A percentile compares a stretch with the other conserved stretches of the same genome.
These are phyloP conservation scores for Tricholoma sp. DNA, from an alignment of 768 basidiomycete genomes.

Conservation along the genomic window DNA sequence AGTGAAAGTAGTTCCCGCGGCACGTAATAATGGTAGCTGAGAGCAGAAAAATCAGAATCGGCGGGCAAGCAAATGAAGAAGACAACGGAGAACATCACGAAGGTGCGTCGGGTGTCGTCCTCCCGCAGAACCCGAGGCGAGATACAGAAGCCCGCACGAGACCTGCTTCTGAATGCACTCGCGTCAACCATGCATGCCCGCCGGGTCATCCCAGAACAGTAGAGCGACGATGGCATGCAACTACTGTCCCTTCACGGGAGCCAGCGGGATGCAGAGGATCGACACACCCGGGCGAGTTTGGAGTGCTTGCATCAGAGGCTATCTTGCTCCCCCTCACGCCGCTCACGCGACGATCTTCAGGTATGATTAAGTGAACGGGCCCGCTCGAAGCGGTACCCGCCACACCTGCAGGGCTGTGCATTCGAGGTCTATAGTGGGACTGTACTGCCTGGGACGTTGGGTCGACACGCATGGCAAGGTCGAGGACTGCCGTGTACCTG, in stretches of 20 bases:
- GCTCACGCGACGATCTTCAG: not conserved
- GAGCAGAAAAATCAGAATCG: not conserved
- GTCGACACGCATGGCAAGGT: not conserved
- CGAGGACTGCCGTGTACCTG: not conserved
- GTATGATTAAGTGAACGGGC: slow-evolving; percentile 1
- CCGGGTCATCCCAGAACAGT: not conserved
- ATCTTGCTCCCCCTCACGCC: not conserved
- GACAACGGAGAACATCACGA: not conserved
- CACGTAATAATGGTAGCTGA: not conserved
- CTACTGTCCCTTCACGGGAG: slow-evolving; percentile 1
- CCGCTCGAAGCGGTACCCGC: slow-evolving; percentile 2
- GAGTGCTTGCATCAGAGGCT: slow-evolving; percentile 2
- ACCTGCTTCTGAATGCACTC: slow-evolving; percentile 1
- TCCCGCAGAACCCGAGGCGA: not conserved
- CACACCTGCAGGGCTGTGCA: slow-evolving; percentile 1
- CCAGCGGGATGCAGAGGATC: not conserved
- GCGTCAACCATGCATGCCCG: not conserved
- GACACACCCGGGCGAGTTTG: not conserved
- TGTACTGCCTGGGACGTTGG: not conserved
- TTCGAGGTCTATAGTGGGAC: not conserved
- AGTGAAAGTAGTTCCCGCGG: not conserved
- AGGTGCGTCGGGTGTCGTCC: not conserved
- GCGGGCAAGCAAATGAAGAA: not conserved
- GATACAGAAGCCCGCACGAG: not conserved
- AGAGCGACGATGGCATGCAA: slow-evolving; percentile 1